Base-by-base conservation (phyloP, 2,329 filamentous ascomycete species). In the Phoma herbarum region DNA sequence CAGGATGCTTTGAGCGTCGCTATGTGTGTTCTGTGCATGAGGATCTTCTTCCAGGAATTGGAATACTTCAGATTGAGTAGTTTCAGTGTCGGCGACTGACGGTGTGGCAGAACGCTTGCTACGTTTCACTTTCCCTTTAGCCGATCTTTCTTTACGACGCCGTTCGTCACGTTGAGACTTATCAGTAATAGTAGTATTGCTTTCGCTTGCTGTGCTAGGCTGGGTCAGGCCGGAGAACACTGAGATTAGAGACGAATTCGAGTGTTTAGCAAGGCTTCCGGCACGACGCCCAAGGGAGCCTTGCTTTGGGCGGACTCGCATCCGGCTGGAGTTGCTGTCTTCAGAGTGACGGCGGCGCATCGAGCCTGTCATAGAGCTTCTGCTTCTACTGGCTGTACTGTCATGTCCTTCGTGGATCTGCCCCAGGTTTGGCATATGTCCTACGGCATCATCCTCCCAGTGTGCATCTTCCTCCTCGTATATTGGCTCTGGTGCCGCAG, bases 171-270 rank as follows among this genome's bases (percentile, higher is more conserved):
- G 70, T 60, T 80, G 80, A 4, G 78, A 79, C 41, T 71, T 71
- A 60, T 80, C 79, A 11, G 79, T 82, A 12, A 81, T 74, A 3
- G 81, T 82, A 1, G 79, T 80, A 53, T 75, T 79, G 65, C 80
- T 82, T n/a, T 75, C 79, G 62, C 76, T 80, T 1, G 79, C 81
- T 16, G 69, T 69, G 49, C 70, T 75, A 14, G 80, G 80, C 49
- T 76, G 75, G 3, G 79, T 81, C 43, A 79, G 61, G 49, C 71
- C 75, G 23, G 80, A 80, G 10, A 78, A 60, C 3, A 81, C 72
- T 1, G 80, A 82, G 41, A 77, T 63, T 29, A 80, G 61, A 5
- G 80, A 82, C 7, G 77, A 73, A 49, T 79, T 80, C 31, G 76
- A 74, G 35, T 78, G 53, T 44, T 67, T 65, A 3, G 61, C 59